phyloP scores from a whole-genome alignment of 2,329 filamentous ascomycete genomes.

The Aspergillus sojae region DNA sequence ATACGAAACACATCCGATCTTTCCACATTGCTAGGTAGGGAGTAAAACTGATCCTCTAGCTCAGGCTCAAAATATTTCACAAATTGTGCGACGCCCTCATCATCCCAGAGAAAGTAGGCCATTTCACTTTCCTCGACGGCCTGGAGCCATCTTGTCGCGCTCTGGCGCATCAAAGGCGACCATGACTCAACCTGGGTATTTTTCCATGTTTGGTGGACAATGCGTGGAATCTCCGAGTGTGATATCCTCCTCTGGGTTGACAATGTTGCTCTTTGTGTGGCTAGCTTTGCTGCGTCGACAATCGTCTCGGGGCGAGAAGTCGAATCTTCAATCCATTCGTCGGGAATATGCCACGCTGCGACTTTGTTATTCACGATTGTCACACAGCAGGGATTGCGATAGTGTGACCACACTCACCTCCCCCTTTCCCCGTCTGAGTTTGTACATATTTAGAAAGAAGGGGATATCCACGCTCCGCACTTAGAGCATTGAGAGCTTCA shows the following conservation, averaged over 20 bases:
- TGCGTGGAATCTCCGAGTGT: constrained; percentile 31
- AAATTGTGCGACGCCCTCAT: constrained; percentile 31
- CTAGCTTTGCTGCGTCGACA: not conserved
- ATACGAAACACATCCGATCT: constrained; percentile 36
- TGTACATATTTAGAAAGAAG: not conserved
- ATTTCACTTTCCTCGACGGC: constrained; percentile 25
- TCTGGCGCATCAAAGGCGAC: constrained; percentile 24
- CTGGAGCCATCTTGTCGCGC: constrained; percentile 33
- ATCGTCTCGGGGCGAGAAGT: not conserved
- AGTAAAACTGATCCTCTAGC: constrained; percentile 23
- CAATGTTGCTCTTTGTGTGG: not conserved
- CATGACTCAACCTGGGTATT: constrained; percentile 29
- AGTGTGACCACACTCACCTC: not conserved
- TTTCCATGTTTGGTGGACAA: constrained; percentile 40
- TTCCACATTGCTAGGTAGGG: constrained; percentile 32
- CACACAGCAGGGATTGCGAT: not conserved
- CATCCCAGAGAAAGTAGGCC: constrained; percentile 39
- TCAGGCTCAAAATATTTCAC: constrained; percentile 29
- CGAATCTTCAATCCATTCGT: not conserved
- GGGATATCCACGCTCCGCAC: not conserved
- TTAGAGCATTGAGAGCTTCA: not conserved
- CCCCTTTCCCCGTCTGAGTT: not conserved
- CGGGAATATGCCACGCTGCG: not conserved
- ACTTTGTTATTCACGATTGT: not conserved
- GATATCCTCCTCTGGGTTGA: not conserved